Evolutionary conservation across 139 green algal genomes (phyloP).

Genomic region (Picochlorum sp.): DNA sequence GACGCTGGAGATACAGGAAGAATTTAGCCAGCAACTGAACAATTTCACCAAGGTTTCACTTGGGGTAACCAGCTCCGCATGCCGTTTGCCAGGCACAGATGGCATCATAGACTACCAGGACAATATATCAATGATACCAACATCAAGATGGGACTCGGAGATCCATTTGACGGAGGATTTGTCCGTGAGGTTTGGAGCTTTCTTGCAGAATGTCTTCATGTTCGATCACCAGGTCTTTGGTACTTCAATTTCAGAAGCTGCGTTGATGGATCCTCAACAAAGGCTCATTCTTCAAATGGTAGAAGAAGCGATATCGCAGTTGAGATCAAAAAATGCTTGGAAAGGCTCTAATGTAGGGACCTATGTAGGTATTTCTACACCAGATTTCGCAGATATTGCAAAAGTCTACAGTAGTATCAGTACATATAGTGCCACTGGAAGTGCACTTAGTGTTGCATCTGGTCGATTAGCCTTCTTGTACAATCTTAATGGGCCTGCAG

Average conservation of each 20-base stretch:
- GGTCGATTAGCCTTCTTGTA: constrained; percentile 42
- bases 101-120: background rate
- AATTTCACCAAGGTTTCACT: background rate
- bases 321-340: background rate
- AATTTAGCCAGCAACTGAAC: background rate
- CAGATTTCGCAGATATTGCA: constrained; percentile 31
- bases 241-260: constrained; percentile 37
- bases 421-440: constrained; percentile 21
- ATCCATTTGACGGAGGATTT: constrained; percentile 13
- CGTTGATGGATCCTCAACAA: constrained; percentile 65
- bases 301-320: constrained; percentile 13
- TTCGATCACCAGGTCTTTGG: constrained; percentile 60
- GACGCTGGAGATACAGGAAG: background rate
- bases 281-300: constrained; percentile 39
- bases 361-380: constrained; percentile 37
- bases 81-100: too few species aligned
- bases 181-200: constrained; percentile 7
- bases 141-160: constrained; percentile 15
- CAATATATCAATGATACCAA: background rate
- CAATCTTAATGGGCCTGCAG: constrained; percentile 24
- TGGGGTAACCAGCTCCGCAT: too few species aligned
- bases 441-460: constrained; percentile 42
- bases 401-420: constrained; percentile 13
- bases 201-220: background rate
- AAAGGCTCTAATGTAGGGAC: constrained; percentile 17